Base-by-base conservation (phyloP, 2,329 filamentous ascomycete species). In the Pseudogymnoascus sp. region DNA sequence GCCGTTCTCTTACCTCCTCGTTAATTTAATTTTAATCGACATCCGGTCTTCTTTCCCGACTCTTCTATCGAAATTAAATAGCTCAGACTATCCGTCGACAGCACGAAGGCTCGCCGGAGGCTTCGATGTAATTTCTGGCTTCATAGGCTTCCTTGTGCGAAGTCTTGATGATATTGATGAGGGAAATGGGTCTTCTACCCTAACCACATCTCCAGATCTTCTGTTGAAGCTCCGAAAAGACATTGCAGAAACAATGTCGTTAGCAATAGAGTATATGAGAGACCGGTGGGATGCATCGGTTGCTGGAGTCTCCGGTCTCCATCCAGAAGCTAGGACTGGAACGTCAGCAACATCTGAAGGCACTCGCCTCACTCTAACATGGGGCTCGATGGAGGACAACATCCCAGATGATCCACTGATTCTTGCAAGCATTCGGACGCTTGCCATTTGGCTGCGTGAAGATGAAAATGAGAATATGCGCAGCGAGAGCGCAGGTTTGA, bases 211-310 rank as follows among this genome's bases (percentile, higher is more conserved):
- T 0, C 81, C 85, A 0, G 83, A 87, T 62, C 79, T 81, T 23
- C 78, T 90, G 25, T 75, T 89, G 12, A 85, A 84, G 67, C 74
- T 89, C 5, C 80, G 85, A 40, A 83, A 80, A 59, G 77, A 80
- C 61, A 80, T 89, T 60, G 79, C 81, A 0, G 87, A 90, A 69
- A 85, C 86, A 3, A 79, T 89, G 69, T 84, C 84, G 0, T 73
- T 86, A 1, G 80, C 82, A 0, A 80, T 87, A 64, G 87, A 89
- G 73, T 87, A 86, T 70, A 78, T 90, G 1, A 81, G 86, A 41
- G 88, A 90, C 69, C 77, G 87, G n/a, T 89, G 85, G 84, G 87
- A 90, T 69, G 84, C 83, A 4, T 82, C 83, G 1, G 76, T 83
- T n/a, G 82, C 85, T 3, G 86, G 85, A 9, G 82, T 83, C 5